A percentile compares a stretch with the other conserved stretches of the same genome.
phyloP scores from a whole-genome alignment of 208 protist species.

The Trypanosoma vivax region DNA sequence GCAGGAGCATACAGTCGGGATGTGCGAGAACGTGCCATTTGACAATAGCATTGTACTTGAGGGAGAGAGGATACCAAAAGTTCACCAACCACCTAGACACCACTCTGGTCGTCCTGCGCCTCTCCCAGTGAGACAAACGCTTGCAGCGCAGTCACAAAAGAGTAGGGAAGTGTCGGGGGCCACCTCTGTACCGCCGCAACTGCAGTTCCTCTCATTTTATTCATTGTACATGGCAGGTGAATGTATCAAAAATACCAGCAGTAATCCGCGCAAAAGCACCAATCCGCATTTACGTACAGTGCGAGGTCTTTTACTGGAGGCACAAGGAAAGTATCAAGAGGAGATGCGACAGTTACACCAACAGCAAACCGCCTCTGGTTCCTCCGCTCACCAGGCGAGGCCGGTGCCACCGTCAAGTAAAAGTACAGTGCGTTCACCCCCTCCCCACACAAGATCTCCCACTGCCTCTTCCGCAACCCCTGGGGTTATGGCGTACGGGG shows the following conservation, averaged over 20 bases:
- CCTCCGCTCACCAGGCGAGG: neutral
- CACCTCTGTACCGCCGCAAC: slow-evolving; percentile 16
- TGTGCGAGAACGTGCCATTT: too few relatives aligned
- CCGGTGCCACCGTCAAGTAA: slow-evolving; percentile 1
- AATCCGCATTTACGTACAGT: slow-evolving; percentile 69
- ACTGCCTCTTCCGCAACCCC: slow-evolving; percentile 1
- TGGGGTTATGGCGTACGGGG: slow-evolving; percentile 14
- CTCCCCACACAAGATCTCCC: neutral
- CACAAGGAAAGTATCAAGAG: slow-evolving; percentile 31
- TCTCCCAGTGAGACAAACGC: neutral
- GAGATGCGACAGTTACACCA: neutral
- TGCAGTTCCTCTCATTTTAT: slow-evolving; percentile 76
- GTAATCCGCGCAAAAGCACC: slow-evolving; percentile 30
- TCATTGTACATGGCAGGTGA: slow-evolving; percentile 75
- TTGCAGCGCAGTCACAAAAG: neutral
- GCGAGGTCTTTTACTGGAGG: slow-evolving; percentile 51
- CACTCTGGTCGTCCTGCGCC: neutral
- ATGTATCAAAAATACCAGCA: slow-evolving; percentile 37
- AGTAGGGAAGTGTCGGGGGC: slow-evolving; percentile 11
- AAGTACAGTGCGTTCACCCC: neutral
- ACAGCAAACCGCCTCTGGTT: neutral
- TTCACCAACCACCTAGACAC: too few relatives aligned
- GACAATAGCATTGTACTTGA: too few relatives aligned
- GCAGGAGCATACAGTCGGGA: slow-evolving; percentile 17
- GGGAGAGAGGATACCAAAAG: too few relatives aligned